Evolutionary conservation across 352 stramenopile genomes (phyloP).

Genomic region (Globisporangium acanthophoron): DNA sequence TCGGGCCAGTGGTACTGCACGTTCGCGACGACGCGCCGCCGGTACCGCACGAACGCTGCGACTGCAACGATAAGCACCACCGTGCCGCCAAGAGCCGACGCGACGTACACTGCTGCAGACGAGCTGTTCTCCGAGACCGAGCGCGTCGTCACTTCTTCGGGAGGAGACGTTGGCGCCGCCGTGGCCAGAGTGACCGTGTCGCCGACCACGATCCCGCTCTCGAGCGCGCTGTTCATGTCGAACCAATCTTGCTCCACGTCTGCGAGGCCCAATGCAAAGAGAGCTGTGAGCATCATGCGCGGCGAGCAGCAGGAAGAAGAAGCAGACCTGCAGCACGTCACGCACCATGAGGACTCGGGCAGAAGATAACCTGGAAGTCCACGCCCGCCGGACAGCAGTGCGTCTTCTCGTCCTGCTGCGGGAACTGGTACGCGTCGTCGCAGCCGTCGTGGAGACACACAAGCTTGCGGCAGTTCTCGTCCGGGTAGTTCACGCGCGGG

Average conservation of each 20-base stretch:
- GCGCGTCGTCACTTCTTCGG: slow-evolving; percentile 4
- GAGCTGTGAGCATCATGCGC: neutral
- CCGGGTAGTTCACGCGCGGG: slow-evolving; percentile 10
- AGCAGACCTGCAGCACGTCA: neutral
- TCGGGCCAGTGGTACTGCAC: slow-evolving; percentile 16
- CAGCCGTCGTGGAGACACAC: slow-evolving; percentile 50
- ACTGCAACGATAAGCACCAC: slow-evolving; percentile 5
- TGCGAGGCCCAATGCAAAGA: neutral
- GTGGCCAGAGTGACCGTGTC: neutral
- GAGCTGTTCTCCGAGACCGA: neutral
- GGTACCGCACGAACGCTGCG: slow-evolving; percentile 3
- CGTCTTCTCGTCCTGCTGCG: slow-evolving; percentile 49
- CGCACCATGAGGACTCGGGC: slow-evolving; percentile 12
- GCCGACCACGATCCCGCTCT: slow-evolving; percentile 9
- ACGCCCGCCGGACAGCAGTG: slow-evolving; percentile 30
- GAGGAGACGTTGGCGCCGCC: neutral
- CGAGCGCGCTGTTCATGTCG: slow-evolving; percentile 1
- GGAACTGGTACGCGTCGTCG: slow-evolving; percentile 58
- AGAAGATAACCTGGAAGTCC: slow-evolving; percentile 46
- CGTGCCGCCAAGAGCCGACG: slow-evolving; percentile 6
- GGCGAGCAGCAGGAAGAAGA: neutral
- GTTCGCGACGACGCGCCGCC: slow-evolving; percentile 7
- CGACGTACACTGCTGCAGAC: slow-evolving; percentile 9
- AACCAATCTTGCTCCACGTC: slow-evolving; percentile 9
- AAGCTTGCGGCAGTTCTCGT: slow-evolving; percentile 31